Percentiles rank a stretch among this genome's conserved stretches.
Conservation (phyloP, 2,329 filamentous ascomycete species). For the Botrytis pseudocinerea region DNA sequence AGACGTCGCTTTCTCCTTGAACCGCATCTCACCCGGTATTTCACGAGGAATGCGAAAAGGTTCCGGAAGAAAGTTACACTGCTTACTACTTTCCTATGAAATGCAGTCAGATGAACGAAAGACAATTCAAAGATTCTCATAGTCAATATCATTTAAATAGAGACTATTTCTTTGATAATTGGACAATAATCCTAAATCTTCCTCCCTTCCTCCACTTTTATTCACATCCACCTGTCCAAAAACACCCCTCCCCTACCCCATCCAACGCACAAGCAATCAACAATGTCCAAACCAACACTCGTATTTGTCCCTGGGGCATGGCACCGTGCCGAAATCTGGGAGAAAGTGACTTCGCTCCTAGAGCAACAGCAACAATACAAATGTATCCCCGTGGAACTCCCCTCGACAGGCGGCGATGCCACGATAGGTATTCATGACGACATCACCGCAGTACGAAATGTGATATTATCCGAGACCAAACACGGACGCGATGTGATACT, state of each 20-base stretch:
- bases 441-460: constrained; percentile 42
- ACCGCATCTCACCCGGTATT: neutral
- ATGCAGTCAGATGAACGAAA: neutral
- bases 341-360: constrained; percentile 41
- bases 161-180: no score
- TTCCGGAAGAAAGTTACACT: neutral
- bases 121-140: neutral
- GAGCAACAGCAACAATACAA: constrained; percentile 36
- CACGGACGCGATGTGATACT: constrained; percentile 45
- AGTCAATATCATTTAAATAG: neutral
- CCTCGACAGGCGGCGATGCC: constrained; percentile 40
- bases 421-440: constrained; percentile 43
- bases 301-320: constrained; percentile 52
- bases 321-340: constrained; percentile 46
- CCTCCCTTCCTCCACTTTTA: no score
- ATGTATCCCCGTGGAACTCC: constrained; percentile 42
- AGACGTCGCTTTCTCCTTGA: neutral
- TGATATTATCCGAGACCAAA: constrained; percentile 40
- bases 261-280: neutral
- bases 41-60: constrained; percentile 6
- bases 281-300: constrained; percentile 42
- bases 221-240: neutral
- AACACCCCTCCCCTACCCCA: neutral
- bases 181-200: neutral
- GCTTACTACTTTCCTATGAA: neutral